A percentile compares a stretch with the other conserved stretches of the same genome.
Evolutionary conservation across 352 stramenopile species (phyloP).

Genomic region (Pythium brassicae): DNA sequence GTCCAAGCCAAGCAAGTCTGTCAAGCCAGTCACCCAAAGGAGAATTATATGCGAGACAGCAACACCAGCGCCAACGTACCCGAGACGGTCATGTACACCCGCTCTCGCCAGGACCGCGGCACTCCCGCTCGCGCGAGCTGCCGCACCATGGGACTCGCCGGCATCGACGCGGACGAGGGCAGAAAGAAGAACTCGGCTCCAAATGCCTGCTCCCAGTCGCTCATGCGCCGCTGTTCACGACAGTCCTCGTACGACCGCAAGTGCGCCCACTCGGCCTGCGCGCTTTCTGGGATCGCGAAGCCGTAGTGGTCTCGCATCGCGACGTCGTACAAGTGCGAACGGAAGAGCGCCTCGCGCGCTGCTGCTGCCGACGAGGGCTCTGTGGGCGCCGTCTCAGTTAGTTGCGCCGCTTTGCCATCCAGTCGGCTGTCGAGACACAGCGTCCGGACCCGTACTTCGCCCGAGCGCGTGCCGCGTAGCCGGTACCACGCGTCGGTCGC

Average conservation of each 20-base stretch:
- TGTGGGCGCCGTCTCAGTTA: neutral
- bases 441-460: conserved; percentile 65
- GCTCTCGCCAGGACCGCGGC: conserved; percentile 54
- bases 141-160: conserved; percentile 21
- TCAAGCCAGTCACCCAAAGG: neutral
- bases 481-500: conserved; percentile 64
- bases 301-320: conserved; percentile 57
- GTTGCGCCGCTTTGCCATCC: conserved; percentile 6
- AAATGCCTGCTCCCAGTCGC: conserved; percentile 57
- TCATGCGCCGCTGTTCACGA: conserved; percentile 58
- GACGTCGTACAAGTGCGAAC: conserved; percentile 26
- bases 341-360: conserved; percentile 30
- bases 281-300: conserved; percentile 47
- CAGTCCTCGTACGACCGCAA: conserved; percentile 73
- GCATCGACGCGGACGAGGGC: conserved; percentile 6
- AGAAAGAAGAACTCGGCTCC: conserved; percentile 32
- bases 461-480: conserved; percentile 38
- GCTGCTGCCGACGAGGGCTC: neutral
- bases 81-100: conserved; percentile 71
- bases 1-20: neutral
- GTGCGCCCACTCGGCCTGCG: conserved; percentile 44
- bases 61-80: conserved; percentile 13
- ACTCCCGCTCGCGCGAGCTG: conserved; percentile 46
- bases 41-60: neutral
- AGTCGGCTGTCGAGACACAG: conserved; percentile 25